phyloP scores from a whole-genome alignment of 2,329 filamentous ascomycete species.

The Chaetomiaceae sp. region DNA sequence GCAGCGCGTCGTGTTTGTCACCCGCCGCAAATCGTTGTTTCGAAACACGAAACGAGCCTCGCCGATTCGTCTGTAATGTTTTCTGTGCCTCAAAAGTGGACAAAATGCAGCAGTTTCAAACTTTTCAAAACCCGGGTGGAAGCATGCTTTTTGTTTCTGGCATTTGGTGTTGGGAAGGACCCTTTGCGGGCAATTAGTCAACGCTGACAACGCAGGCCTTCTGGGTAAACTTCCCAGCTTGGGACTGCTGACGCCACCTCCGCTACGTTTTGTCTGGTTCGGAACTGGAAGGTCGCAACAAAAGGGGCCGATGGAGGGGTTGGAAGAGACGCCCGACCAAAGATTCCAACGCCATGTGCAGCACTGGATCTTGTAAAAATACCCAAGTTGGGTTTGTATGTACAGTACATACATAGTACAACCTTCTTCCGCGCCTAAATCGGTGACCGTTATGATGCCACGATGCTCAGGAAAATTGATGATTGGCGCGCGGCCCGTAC shows the following conservation, averaged over 20 bases:
- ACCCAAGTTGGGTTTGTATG: no score
- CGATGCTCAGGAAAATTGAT: no score
- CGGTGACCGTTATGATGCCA: no score
- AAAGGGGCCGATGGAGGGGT: neutral
- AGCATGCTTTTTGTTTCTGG: constrained; percentile 8
- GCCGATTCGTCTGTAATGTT: neutral
- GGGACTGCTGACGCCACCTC: constrained; percentile 10
- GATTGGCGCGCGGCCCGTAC: no score
- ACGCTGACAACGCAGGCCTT: constrained; percentile 21
- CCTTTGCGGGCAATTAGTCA: constrained; percentile 17
- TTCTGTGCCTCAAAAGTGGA: neutral
- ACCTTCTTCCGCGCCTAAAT: no score
- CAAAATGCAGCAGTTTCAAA: neutral
- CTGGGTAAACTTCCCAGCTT: constrained; percentile 8
- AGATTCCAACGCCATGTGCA: no score
- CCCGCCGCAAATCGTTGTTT: constrained; percentile 12
- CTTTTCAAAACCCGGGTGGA: neutral
- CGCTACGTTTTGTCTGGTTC: constrained; percentile 4
- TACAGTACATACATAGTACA: no score
- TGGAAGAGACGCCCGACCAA: no score
- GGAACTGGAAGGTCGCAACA: constrained; percentile 9
- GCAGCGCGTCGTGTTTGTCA: neutral
- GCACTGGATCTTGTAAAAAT: no score
- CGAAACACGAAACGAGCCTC: constrained; percentile 1
- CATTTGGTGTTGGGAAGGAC: neutral